phyloP scores from a whole-genome alignment of 139 green algal species.

The Auxenochlorella pyrenoidosa region DNA sequence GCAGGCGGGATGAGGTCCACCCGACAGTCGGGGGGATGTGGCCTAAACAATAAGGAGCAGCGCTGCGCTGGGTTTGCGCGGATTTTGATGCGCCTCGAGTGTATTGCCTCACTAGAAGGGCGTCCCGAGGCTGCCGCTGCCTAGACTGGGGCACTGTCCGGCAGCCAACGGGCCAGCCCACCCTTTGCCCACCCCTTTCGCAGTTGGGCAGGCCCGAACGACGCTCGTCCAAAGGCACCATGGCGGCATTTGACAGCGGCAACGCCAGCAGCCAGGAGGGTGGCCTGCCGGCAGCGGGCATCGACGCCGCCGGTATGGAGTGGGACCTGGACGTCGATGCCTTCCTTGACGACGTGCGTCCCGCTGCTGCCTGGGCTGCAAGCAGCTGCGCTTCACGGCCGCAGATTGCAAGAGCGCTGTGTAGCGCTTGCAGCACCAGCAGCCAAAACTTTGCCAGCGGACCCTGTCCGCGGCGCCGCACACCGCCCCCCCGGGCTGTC shows the following conservation, averaged over 20 bases:
- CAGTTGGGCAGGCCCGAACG: neutral
- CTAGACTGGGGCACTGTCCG: no score
- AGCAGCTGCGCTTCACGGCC: neutral
- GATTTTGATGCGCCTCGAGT: no score
- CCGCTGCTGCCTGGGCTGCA: neutral
- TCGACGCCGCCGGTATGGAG: neutral
- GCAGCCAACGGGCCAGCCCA: neutral
- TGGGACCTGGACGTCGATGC: conserved; percentile 35
- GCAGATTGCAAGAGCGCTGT: neutral
- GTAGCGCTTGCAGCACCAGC: neutral
- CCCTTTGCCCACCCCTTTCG: neutral
- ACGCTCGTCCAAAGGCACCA: neutral
- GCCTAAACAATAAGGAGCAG: no score
- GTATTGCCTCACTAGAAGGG: no score
- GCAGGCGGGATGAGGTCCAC: no score
- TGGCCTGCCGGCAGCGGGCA: neutral
- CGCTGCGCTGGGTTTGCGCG: no score
- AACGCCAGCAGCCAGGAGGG: neutral
- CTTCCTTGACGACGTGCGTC: conserved; percentile 37
- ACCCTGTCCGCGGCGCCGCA: neutral
- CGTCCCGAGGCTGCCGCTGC: no score
- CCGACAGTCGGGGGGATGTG: no score
- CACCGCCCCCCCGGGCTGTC: neutral
- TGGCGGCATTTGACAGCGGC: neutral
- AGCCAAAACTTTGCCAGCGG: neutral